phyloP scores from a whole-genome alignment of 2,329 filamentous ascomycete species.

The Chrysosporium queenslandicum region DNA sequence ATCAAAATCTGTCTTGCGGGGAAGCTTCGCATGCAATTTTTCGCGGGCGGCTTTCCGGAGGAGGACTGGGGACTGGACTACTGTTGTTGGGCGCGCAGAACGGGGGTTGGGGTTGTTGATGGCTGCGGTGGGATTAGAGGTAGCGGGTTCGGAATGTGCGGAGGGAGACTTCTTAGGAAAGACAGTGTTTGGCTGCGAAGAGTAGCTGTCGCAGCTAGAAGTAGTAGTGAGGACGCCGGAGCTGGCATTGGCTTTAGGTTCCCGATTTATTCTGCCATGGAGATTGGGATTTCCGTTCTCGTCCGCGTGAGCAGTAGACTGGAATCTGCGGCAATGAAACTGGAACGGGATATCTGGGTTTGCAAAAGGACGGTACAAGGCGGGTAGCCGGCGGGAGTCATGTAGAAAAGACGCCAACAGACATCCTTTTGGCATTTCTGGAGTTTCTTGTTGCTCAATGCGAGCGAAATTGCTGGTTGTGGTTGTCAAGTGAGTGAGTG shows the following conservation, averaged over 20 bases:
- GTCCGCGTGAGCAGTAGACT: neutral
- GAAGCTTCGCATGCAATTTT: slow-evolving; percentile 9
- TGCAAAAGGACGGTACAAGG: neutral
- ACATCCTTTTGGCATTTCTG: slow-evolving; percentile 5
- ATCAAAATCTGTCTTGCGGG: slow-evolving; percentile 17
- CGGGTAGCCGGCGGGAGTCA: neutral
- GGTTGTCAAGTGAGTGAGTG: too few species aligned
- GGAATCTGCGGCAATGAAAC: neutral
- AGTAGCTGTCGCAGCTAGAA: neutral
- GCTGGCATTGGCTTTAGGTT: neutral
- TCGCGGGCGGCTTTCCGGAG: slow-evolving; percentile 7
- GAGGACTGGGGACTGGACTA: slow-evolving; percentile 13
- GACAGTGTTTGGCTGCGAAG: neutral
- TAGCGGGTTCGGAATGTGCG: neutral
- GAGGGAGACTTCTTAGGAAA: neutral
- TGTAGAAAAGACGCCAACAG: neutral
- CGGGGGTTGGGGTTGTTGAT: neutral
- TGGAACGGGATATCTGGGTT: neutral
- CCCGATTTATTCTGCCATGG: neutral
- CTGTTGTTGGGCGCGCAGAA: neutral
- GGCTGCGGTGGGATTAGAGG: neutral
- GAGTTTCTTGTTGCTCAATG: neutral
- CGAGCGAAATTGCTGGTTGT: neutral
- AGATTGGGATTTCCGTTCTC: neutral
- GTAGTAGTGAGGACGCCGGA: neutral